Conservation (phyloP, 2,329 filamentous ascomycete genomes). For the Allantophomopsis cytisporea region DNA sequence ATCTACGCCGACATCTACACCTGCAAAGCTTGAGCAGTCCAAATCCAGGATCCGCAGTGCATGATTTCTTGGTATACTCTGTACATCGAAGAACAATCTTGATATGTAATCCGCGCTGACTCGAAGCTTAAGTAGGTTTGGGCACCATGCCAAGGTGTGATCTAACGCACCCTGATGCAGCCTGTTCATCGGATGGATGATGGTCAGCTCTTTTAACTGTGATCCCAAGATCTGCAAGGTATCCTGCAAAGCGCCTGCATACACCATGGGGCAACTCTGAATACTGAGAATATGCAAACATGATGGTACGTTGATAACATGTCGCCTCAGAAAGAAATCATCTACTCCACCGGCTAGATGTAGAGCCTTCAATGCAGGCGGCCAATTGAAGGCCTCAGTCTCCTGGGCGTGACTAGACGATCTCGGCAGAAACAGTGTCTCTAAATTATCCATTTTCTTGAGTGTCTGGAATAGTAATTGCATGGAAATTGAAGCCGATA, state of each 20-base stretch:
- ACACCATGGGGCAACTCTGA: constrained; percentile 16
- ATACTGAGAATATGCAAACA: constrained; percentile 15
- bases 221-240: constrained; percentile 11
- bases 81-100: constrained; percentile 9
- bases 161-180: constrained; percentile 12
- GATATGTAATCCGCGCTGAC: constrained; percentile 19
- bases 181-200: constrained; percentile 18
- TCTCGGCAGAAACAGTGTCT: constrained; percentile 18
- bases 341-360: constrained; percentile 18
- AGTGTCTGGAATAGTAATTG: constrained; percentile 17
- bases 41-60: constrained; percentile 17
- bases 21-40: constrained; percentile 15
- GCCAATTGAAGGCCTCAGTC: constrained; percentile 12
- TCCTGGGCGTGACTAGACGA: constrained; percentile 11
- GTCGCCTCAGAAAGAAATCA: constrained; percentile 12
- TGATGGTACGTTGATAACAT: constrained; percentile 9
- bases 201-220: constrained; percentile 15
- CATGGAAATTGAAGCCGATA: constrained; percentile 17
- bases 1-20: constrained; percentile 11
- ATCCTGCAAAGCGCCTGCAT: constrained; percentile 7
- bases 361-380: constrained; percentile 15
- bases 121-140: constrained; percentile 12
- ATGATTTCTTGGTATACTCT: constrained; percentile 5
- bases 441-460: constrained; percentile 12
- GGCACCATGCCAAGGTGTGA: constrained; percentile 10